Base-by-base conservation (phyloP, 352 stramenopile species). In the Globisporangium middletonii region DNA sequence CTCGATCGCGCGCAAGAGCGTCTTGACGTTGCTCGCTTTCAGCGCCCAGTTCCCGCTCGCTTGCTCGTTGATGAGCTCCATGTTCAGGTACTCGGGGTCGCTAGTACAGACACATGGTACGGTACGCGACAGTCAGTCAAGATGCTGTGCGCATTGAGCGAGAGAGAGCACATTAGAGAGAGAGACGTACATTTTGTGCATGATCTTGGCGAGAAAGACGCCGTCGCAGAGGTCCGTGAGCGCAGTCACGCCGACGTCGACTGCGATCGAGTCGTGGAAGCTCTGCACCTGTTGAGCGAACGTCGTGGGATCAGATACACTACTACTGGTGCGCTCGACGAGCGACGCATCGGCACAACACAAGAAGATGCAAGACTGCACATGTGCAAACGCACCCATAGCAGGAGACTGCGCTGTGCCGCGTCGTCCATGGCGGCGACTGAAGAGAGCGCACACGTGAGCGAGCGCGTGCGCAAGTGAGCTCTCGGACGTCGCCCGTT, bases 121-220 rank as follows among this genome's bases (percentile, higher is more conserved):
- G 41, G 6, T 19, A 19, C 18, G 12, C 7, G 41, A 23, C 15
- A 46, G 41, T 23, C 33, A 9, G 33, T 38, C 33, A 38, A 38
- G 33, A 35, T 8, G 18, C 41, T n/a, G 41, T 4, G 41, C 41
- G 9, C 18, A 13, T 9, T 0, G 41, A 46, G 18, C 53, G 8
- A 50, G 35, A 43, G 43, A 30, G 4, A 26, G 54, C 46, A 15
- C 37, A 49, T 13, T 7, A 28, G 53, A 11, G 4, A 57, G 33
- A 46, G n/a, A 53, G 41, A 75, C 78, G 59, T 71, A 94, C 84
- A 94, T 91, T 65, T 87, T 71, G 63, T 94, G 78, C 77, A 94
- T 86, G 59, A 94, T 78, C 61, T 88, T 82, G 54, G 78, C 72
- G 46, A 94, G 70, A 60, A 94, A 90, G 50, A 94, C 79, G 55